phyloP scores from a whole-genome alignment of 257 asterid species.

The Solanum chaucha region DNA sequence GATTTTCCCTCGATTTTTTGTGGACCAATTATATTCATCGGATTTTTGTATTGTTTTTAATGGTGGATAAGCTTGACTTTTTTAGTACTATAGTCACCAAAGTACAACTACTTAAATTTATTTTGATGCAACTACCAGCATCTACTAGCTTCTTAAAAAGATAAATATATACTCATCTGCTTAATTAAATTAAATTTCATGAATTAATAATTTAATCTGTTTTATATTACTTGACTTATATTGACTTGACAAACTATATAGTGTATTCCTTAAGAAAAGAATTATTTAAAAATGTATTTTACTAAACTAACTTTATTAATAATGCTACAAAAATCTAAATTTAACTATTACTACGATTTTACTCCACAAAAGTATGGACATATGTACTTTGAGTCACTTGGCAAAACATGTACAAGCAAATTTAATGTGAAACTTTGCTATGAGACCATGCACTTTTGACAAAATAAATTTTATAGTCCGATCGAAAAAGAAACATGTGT shows the following conservation, averaged over 20 bases:
- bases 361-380: neutral
- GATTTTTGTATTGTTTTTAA: no score
- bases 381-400: neutral
- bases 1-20: neutral
- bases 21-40: neutral
- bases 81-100: neutral
- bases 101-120: neutral
- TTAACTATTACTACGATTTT: no score
- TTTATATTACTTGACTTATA: no score
- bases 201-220: rapidly evolving
- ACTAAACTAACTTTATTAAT: no score
- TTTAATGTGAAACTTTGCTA: neutral
- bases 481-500: no score
- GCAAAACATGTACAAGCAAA: neutral
- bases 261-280: no score
- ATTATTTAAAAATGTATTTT: no score
- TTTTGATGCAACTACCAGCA: neutral
- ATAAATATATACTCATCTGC: neutral
- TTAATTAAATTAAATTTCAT: no score
- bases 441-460: no score
- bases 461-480: no score
- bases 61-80: neutral
- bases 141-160: neutral
- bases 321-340: no score
- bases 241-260: no score